phyloP scores from a whole-genome alignment of 2,329 filamentous ascomycete species.

The Rhynchosporium graminicola region DNA sequence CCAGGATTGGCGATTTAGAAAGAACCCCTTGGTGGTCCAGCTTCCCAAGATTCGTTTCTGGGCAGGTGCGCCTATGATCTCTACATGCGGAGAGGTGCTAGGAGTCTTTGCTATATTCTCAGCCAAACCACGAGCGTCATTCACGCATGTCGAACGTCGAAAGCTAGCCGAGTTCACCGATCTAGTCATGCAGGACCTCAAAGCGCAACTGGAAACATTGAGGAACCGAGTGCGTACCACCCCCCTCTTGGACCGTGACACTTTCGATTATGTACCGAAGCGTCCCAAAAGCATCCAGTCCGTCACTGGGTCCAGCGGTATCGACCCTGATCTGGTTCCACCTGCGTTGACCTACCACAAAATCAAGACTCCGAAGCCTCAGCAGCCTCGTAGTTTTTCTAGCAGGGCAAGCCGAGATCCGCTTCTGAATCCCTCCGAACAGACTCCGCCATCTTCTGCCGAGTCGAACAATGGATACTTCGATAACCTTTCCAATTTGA shows the following conservation, averaged over 20 bases:
- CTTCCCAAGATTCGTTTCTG: slow-evolving; percentile 41
- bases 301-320: neutral
- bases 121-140: slow-evolving; percentile 33
- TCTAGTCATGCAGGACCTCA: slow-evolving; percentile 26
- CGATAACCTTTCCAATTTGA: neutral
- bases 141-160: slow-evolving; percentile 33
- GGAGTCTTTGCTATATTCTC: slow-evolving; percentile 41
- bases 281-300: neutral
- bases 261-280: slow-evolving; percentile 16
- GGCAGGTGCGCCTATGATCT: slow-evolving; percentile 42
- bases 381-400: neutral
- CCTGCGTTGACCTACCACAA: slow-evolving; percentile 14
- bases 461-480: slow-evolving; percentile 11
- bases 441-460: slow-evolving; percentile 19
- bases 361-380: slow-evolving; percentile 10
- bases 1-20: slow-evolving; percentile 43
- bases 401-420: slow-evolving; percentile 1
- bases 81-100: slow-evolving; percentile 36
- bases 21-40: slow-evolving; percentile 38
- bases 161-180: slow-evolving; percentile 38
- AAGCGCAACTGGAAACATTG: slow-evolving; percentile 16
- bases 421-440: slow-evolving; percentile 3
- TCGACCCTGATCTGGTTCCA: slow-evolving; percentile 14
- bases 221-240: slow-evolving; percentile 19
- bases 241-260: slow-evolving; percentile 22